Evolutionary conservation across 2,329 filamentous ascomycete species (phyloP), one percentile per base, ranked within the genome.

Genomic region (Stachybotrys echinatus): DNA sequence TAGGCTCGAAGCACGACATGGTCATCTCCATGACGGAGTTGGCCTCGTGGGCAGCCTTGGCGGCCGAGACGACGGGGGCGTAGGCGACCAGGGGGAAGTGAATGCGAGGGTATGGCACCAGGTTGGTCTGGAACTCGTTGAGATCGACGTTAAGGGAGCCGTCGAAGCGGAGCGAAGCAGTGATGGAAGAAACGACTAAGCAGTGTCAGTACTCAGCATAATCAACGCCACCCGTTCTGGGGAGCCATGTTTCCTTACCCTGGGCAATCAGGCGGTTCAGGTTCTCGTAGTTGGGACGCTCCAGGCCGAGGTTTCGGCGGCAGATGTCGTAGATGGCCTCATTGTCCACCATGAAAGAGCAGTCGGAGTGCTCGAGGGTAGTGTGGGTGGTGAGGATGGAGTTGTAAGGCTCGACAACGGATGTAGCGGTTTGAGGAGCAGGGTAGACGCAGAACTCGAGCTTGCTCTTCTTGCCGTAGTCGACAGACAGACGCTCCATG

Each of bases 401-500:
- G 85, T 99, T 99, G 85, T 99, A 99, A 54, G 94, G 94, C 85
- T 99, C 94, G 58, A 99, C 94, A 54, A 99, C 92, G 42, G 94
- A 95, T 65, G 92, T 96, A 62, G 92, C 90, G 61, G 94, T 94
- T 79, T 96, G 92, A 53, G 94, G 94, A 61, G 94, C 92, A 66
- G 94, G 94, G 80, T 99, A 99, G 68, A 99, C 92, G 67, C 91
- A 96, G 83, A 99, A 99, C 77, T 99, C 94, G 58, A 99, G 84
- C 87, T 99, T 99, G 84, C 89, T 95, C 87, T 99, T 99, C 87
- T 99, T 99, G 80, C 94, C 92, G 70, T 96, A 99, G 77, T 99
- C 94, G 66, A 96, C 89, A 34, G 94, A 97, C 55, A 99, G 85
- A 71, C 94, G 92, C 81, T 99, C 94, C 91, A 99, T 95, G 64